Evolutionary conservation across 306 rosid genomes (phyloP), one percentile per base, ranked within the genome.

Genomic region (Astragalus glycyphyllos): DNA sequence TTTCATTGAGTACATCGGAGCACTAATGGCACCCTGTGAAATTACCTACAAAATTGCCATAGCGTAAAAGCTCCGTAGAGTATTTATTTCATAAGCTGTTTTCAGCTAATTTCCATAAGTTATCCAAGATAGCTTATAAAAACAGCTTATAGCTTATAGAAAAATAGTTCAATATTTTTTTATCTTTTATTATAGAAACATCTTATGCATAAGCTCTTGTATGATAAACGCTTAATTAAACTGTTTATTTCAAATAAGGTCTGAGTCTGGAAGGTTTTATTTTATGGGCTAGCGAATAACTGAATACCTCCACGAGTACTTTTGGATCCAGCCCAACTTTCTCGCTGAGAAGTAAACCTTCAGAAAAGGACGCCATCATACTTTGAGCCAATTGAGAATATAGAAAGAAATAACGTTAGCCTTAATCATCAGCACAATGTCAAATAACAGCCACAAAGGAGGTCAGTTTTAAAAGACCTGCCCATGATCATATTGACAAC

Each of bases 401-500:
- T 23, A 29, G 55, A 72, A 9, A 70, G 46, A 71, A 76, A 66
- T 45, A 23, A 10, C 1, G 70, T 79, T 79, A 68, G 31, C 68
- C 14, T 48, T 29, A 76, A 63, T n/a, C 69, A 59, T 50, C 53
- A 11, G 53, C 13, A 56, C 66, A 71, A 64, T 48, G 50, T 41
- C 29, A 72, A 80, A 56, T 54, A 13, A 47, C 47, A 58, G 72
- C 42, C 61, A 69, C 45, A 56, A 26, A 79, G 67, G 29, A 6
- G 64, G 72, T 11, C 45, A 69, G 48, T 54, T 56, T 63, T 14
- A 69, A 50, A 74, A 8, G 55, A 94, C 99, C 97, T 89, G 82
- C 99, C 99, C 97, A 94, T 91, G 80, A 94, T 86, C 99, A 94
- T 90, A 75, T 94, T 94, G 74, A 94, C 99, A 44, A 94, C 92